phyloP scores from a whole-genome alignment of 2,329 filamentous ascomycete genomes.

The Curvularia sp. region DNA sequence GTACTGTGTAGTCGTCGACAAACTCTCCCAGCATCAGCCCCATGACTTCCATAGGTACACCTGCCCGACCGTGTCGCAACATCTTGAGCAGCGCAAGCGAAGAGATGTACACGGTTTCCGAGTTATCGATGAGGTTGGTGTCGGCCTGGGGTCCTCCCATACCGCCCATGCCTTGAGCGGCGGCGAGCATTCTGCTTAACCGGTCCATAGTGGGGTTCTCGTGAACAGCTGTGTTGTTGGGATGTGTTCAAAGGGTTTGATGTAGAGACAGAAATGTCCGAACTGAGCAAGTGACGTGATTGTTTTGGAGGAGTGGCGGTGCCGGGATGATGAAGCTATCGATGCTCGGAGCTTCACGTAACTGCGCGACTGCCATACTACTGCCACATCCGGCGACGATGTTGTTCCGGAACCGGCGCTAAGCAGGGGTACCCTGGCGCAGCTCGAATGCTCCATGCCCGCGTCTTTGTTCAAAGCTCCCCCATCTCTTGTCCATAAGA shows the following conservation, averaged over 20 bases:
- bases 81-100: constrained; percentile 97
- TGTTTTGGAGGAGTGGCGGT: constrained; percentile 18
- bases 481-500: constrained; percentile 14
- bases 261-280: neutral
- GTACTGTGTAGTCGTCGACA: constrained; percentile 97
- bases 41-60: constrained; percentile 99
- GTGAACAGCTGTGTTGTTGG: constrained; percentile 1
- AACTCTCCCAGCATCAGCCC: constrained; percentile 98
- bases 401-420: constrained; percentile 22
- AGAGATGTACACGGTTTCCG: constrained; percentile 98
- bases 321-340: constrained; percentile 22
- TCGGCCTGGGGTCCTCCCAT: constrained; percentile 68
- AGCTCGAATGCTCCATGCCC: constrained; percentile 19
- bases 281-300: neutral
- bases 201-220: constrained; percentile 73
- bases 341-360: constrained; percentile 23
- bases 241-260: neutral
- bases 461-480: constrained; percentile 22
- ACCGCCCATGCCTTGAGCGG: constrained; percentile 70
- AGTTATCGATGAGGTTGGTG: constrained; percentile 96
- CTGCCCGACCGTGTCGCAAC: constrained; percentile 94
- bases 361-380: constrained; percentile 20
- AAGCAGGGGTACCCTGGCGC: constrained; percentile 18
- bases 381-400: constrained; percentile 17
- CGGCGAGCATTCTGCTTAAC: constrained; percentile 84